Evolutionary conservation across 306 rosid species (phyloP).

Genomic region (Begonia fuchsioides): DNA sequence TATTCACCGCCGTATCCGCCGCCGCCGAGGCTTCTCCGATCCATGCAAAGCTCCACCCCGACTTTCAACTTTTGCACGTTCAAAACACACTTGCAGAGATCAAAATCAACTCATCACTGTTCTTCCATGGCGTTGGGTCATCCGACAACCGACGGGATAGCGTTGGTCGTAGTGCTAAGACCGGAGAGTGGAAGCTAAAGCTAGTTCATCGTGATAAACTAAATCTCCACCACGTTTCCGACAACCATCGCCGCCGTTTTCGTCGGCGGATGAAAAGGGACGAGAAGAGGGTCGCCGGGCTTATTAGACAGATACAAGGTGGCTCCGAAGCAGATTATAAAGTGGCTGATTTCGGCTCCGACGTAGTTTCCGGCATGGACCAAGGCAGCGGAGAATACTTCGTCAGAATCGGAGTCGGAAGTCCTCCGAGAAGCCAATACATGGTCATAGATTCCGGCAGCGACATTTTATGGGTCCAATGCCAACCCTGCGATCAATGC

Average conservation of each 20-base stretch:
- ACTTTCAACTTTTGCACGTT: constrained; percentile 22
- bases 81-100: constrained; percentile 4
- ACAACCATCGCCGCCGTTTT: constrained; percentile 14
- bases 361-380: constrained; percentile 62
- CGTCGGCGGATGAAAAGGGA: constrained; percentile 51
- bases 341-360: constrained; percentile 44
- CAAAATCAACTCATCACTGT: too few relatives aligned
- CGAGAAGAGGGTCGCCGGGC: constrained; percentile 36
- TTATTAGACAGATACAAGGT: neutral
- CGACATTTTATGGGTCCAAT: constrained; percentile 82
- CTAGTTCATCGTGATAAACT: constrained; percentile 59
- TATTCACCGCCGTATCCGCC: neutral
- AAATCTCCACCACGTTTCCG: constrained; percentile 6
- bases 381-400: constrained; percentile 87
- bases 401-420: constrained; percentile 63
- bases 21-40: neutral
- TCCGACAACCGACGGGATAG: neutral
- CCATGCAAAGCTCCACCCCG: constrained; percentile 9
- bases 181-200: constrained; percentile 27
- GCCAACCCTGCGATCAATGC: constrained; percentile 65
- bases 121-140: too few relatives aligned
- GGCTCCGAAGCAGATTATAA: neutral
- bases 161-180: neutral
- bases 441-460: constrained; percentile 80
- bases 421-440: constrained; percentile 61